These are phyloP conservation scores for Cruciata laevipes DNA, from an alignment of 257 asterid genomes.

Conservation along the genomic window DNA sequence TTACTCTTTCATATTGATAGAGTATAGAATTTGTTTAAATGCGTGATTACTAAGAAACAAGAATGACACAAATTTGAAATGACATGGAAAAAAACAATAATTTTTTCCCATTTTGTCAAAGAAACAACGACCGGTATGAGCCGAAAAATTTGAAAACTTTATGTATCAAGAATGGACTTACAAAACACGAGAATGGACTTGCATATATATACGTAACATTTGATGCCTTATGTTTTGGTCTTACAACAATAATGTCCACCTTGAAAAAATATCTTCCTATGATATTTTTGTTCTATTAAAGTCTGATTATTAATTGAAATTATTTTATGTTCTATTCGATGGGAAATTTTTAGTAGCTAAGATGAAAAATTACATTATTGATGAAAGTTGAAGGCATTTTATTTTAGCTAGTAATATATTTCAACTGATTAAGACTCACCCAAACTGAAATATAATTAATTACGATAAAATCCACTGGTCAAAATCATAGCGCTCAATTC, in stretches of 20 bases:
- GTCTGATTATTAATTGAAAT: background rate
- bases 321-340: background rate
- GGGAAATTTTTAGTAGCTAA: too few relatives aligned
- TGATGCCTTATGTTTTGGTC: too few relatives aligned
- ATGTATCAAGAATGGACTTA: background rate
- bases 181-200: background rate
- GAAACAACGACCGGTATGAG: background rate
- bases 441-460: too few relatives aligned
- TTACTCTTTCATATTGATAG: too few relatives aligned
- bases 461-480: background rate
- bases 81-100: too few relatives aligned
- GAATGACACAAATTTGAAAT: too few relatives aligned
- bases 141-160: background rate
- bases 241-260: background rate
- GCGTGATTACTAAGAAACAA: too few relatives aligned
- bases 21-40: too few relatives aligned
- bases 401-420: background rate
- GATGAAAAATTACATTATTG: too few relatives aligned
- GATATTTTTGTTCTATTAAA: background rate
- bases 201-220: too few relatives aligned
- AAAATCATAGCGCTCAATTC: slow-evolving; percentile 12
- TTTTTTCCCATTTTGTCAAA: too few relatives aligned
- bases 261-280: background rate
- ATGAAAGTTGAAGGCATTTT: too few relatives aligned
- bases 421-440: slow-evolving; percentile 17